Conservation (phyloP, 1,139 yeast genomes). For the Kodamaea suecica region DNA sequence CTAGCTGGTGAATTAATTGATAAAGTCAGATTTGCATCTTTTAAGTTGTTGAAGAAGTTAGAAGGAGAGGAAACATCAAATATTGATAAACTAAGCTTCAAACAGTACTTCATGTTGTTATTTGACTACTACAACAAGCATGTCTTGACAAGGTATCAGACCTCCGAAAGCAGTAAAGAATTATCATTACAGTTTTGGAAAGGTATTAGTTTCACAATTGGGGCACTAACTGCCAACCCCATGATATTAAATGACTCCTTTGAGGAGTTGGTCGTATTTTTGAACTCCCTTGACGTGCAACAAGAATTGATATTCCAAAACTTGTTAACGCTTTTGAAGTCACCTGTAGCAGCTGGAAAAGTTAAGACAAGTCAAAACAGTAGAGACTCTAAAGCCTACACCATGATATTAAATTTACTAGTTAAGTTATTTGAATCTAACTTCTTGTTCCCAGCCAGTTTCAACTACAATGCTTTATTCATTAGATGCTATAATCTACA, state of each 20-base stretch:
- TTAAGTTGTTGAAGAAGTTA: constrained; percentile 18
- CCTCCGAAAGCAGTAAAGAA: constrained; percentile 10
- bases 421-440: constrained; percentile 42
- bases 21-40: constrained; percentile 28
- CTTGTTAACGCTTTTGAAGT: constrained; percentile 18
- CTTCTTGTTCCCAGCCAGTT: constrained; percentile 26
- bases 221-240: constrained; percentile 57
- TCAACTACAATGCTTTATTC: constrained; percentile 41
- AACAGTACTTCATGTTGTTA: constrained; percentile 26
- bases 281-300: constrained; percentile 14
- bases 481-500: constrained; percentile 58
- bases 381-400: constrained; percentile 22
- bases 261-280: constrained; percentile 37
- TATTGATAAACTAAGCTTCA: constrained; percentile 7
- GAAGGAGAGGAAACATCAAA: constrained; percentile 1
- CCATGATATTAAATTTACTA: constrained; percentile 29
- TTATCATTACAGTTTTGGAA: constrained; percentile 45
- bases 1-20: constrained; percentile 50
- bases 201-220: constrained; percentile 57
- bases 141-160: constrained; percentile 3
- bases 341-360: constrained; percentile 11
- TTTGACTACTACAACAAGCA: constrained; percentile 18
- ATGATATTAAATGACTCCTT: constrained; percentile 45
- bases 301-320: constrained; percentile 8
- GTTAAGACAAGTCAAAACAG: too few species aligned